Evolutionary conservation across 208 protist species (phyloP).

Genomic region (Endotrypanum monterogeii): DNA sequence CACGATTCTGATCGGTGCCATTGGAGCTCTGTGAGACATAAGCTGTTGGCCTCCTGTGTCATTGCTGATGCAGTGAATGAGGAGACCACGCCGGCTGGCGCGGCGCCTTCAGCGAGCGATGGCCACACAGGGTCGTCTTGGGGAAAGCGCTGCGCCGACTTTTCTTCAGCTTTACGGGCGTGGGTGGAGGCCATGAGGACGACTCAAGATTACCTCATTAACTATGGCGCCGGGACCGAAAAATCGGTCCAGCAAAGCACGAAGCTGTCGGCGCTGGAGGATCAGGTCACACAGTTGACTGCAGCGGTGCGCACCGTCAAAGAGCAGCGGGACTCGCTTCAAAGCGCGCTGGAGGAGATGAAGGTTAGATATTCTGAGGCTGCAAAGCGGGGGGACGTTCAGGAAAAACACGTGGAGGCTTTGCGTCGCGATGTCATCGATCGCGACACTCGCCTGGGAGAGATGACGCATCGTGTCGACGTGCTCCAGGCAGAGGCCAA

Average conservation of each 20-base stretch:
- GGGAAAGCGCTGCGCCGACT: constrained; percentile 6
- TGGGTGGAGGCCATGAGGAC: neutral
- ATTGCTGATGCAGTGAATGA: neutral
- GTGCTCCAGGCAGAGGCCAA: constrained; percentile 22
- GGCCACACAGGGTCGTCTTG: neutral
- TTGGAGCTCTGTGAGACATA: constrained; percentile 6
- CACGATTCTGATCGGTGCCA: constrained; percentile 12
- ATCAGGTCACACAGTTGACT: neutral
- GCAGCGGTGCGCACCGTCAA: neutral
- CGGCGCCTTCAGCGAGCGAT: neutral
- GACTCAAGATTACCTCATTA: neutral
- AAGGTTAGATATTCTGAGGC: constrained; percentile 1
- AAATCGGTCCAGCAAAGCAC: neutral
- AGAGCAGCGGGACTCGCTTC: constrained; percentile 8
- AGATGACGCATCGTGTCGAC: constrained; percentile 21
- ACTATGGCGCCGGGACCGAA: neutral
- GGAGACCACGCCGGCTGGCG: neutral
- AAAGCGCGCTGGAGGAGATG: constrained; percentile 21
- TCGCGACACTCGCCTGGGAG: constrained; percentile 8
- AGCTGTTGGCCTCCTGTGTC: constrained; percentile 1
- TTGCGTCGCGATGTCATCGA: constrained; percentile 6
- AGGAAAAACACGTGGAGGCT: neutral
- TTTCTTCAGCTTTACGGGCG: neutral
- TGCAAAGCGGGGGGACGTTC: neutral
- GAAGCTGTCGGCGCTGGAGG: neutral